Evolutionary conservation across 1,139 yeast species (phyloP).

Genomic region (Yamadazyma dushanensis): DNA sequence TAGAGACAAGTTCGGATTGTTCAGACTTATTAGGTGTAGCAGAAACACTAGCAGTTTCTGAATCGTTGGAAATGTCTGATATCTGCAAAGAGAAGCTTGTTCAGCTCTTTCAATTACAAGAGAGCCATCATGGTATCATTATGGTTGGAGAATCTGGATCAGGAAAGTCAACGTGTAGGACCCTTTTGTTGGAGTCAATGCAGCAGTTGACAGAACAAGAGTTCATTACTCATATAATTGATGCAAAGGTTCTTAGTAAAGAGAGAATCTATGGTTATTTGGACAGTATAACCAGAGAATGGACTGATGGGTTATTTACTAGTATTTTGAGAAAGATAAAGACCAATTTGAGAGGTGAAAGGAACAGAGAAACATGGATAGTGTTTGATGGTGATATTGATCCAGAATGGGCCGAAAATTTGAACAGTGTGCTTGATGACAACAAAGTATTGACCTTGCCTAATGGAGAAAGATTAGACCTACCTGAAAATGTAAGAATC

Average conservation of each 20-base stretch:
- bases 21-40: slow-evolving; percentile 16
- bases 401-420: slow-evolving; percentile 90
- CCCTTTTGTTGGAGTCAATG: slow-evolving; percentile 48
- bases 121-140: slow-evolving; percentile 79
- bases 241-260: slow-evolving; percentile 74
- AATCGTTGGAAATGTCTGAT: slow-evolving; percentile 28
- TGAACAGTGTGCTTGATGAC: slow-evolving; percentile 90
- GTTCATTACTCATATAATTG: slow-evolving; percentile 50
- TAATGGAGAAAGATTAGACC: slow-evolving; percentile 77
- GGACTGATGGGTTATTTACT: slow-evolving; percentile 90
- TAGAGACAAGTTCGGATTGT: slow-evolving; percentile 15
- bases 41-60: slow-evolving; percentile 9
- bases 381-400: slow-evolving; percentile 93
- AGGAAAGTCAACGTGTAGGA: slow-evolving; percentile 68
- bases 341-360: slow-evolving; percentile 62
- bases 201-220: slow-evolving; percentile 36
- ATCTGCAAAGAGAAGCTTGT: slow-evolving; percentile 56
- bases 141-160: slow-evolving; percentile 75
- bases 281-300: slow-evolving; percentile 79
- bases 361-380: slow-evolving; percentile 64
- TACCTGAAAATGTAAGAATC: slow-evolving; percentile 65
- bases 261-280: slow-evolving; percentile 67
- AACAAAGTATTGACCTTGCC: slow-evolving; percentile 80
- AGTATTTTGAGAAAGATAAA: slow-evolving; percentile 59
- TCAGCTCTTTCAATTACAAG: slow-evolving; percentile 64